These are phyloP conservation scores for Magnaporthiopsis poae DNA, from an alignment of 2,329 filamentous ascomycete species.

Conservation along the genomic window DNA sequence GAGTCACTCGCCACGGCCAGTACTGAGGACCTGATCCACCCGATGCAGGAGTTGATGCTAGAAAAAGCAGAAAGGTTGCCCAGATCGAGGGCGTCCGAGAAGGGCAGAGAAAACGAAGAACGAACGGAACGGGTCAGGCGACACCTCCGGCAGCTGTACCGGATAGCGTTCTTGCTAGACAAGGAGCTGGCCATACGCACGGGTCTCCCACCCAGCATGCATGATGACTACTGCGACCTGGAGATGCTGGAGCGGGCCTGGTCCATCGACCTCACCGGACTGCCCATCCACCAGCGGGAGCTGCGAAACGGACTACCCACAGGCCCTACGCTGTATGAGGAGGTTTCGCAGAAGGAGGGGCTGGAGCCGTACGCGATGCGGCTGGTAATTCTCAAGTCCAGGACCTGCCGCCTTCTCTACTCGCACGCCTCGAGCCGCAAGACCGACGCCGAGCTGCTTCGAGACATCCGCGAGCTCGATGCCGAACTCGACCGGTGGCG, in stretches of 20 bases:
- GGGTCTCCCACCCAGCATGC: conserved; percentile 40
- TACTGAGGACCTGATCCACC: neutral
- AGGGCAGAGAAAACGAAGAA: neutral
- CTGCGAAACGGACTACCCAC: neutral
- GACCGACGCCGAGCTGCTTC: conserved; percentile 43
- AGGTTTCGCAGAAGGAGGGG: conserved; percentile 10
- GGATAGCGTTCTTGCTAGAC: conserved; percentile 44
- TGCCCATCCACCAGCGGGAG: conserved; percentile 14
- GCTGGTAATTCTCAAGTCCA: conserved; percentile 42
- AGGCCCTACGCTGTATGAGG: conserved; percentile 12
- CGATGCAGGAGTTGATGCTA: neutral
- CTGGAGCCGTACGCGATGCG: conserved; percentile 15
- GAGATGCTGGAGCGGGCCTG: conserved; percentile 34
- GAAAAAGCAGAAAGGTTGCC: neutral
- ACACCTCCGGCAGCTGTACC: conserved; percentile 37
- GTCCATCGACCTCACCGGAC: conserved; percentile 18
- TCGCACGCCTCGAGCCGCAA: conserved; percentile 34
- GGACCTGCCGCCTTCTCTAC: conserved; percentile 37
- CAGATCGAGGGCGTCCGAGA: neutral
- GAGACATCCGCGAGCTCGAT: conserved; percentile 46
- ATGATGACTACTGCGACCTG: conserved; percentile 43
- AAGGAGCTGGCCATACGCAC: conserved; percentile 46
- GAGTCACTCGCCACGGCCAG: neutral
- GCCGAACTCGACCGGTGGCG: conserved; percentile 48
- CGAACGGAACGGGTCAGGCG: conserved; percentile 19